phyloP scores from a whole-genome alignment of 257 asterid genomes.

The Scutellaria galericulata region DNA sequence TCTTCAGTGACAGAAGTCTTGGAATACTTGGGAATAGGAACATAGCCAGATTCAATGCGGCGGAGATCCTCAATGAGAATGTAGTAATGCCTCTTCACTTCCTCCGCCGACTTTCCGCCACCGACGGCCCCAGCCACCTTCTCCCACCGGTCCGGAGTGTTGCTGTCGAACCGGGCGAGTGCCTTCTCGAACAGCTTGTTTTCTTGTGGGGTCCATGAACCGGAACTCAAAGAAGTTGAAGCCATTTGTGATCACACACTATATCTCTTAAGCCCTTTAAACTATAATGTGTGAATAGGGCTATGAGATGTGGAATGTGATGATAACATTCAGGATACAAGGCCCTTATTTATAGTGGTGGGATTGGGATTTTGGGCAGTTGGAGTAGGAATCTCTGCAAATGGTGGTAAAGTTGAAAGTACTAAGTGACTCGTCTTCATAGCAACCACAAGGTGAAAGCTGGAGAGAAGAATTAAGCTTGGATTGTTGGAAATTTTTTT shows the following conservation, averaged over 20 bases:
- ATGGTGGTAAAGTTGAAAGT: not conserved
- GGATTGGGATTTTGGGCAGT: not conserved
- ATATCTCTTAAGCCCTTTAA: not conserved
- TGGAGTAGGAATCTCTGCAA: not conserved
- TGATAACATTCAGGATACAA: not conserved
- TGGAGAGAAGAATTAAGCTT: too few relatives aligned
- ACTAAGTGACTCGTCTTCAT: too few relatives aligned
- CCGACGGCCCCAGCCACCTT: slow-evolving; percentile 79
- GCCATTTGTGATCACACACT: slow-evolving; percentile 43
- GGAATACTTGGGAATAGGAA: slow-evolving; percentile 62
- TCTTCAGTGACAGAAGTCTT: slow-evolving; percentile 37
- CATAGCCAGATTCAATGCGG: slow-evolving; percentile 66
- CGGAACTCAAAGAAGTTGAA: slow-evolving; percentile 45
- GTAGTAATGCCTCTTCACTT: slow-evolving; percentile 69
- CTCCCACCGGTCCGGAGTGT: slow-evolving; percentile 82
- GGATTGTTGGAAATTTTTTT: too few relatives aligned
- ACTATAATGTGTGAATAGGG: not conserved
- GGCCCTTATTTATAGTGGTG: slow-evolving; percentile 28
- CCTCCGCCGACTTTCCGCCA: slow-evolving; percentile 71
- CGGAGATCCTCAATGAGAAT: slow-evolving; percentile 73
- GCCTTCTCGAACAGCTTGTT: slow-evolving; percentile 82
- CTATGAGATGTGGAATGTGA: slow-evolving; percentile 26
- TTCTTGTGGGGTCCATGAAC: slow-evolving; percentile 72
- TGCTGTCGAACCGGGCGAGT: slow-evolving; percentile 62
- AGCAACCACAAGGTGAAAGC: too few relatives aligned